Conservation (phyloP, 345 rosid genomes). For the Lepidium sativum region DNA sequence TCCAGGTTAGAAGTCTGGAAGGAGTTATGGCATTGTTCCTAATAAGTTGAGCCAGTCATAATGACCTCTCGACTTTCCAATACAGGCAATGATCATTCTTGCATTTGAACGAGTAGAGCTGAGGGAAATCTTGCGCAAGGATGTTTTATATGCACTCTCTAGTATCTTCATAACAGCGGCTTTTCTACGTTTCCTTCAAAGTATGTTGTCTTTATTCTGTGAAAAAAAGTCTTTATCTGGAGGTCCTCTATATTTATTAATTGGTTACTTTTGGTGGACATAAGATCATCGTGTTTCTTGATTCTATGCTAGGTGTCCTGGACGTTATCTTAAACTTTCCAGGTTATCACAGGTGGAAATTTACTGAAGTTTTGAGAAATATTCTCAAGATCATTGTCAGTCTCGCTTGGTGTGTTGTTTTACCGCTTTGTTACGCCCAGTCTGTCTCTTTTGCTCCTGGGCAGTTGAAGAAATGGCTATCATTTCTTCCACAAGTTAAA, state of each 20-base stretch:
- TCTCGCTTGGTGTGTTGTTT: slow-evolving; percentile 67
- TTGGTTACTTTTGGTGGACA: slow-evolving; percentile 5
- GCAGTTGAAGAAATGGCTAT: slow-evolving; percentile 32
- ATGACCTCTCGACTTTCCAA: slow-evolving; percentile 12
- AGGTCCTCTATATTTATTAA: slow-evolving; percentile 3
- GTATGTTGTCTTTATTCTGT: slow-evolving; percentile 34
- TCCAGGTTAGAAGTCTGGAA: slow-evolving; percentile 52
- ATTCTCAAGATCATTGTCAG: slow-evolving; percentile 65
- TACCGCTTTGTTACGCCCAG: slow-evolving; percentile 64
- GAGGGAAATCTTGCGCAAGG: slow-evolving; percentile 46
- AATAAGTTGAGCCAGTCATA: not conserved
- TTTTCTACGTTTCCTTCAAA: slow-evolving; percentile 73
- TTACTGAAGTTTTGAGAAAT: slow-evolving; percentile 66
- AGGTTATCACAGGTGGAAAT: slow-evolving; percentile 87
- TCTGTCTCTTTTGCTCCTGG: slow-evolving; percentile 43
- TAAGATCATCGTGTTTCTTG: slow-evolving; percentile 5
- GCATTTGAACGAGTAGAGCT: slow-evolving; percentile 63
- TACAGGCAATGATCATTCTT: slow-evolving; percentile 77
- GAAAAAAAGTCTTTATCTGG: not conserved
- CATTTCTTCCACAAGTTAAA: slow-evolving; percentile 52
- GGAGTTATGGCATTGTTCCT: not conserved
- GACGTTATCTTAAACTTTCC: slow-evolving; percentile 90
- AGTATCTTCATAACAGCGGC: slow-evolving; percentile 97
- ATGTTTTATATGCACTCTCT: slow-evolving; percentile 63
- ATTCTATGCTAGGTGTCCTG: slow-evolving; percentile 53